Conservation (phyloP, 140 eudicot species). For the Stevia rebaudiana region DNA sequence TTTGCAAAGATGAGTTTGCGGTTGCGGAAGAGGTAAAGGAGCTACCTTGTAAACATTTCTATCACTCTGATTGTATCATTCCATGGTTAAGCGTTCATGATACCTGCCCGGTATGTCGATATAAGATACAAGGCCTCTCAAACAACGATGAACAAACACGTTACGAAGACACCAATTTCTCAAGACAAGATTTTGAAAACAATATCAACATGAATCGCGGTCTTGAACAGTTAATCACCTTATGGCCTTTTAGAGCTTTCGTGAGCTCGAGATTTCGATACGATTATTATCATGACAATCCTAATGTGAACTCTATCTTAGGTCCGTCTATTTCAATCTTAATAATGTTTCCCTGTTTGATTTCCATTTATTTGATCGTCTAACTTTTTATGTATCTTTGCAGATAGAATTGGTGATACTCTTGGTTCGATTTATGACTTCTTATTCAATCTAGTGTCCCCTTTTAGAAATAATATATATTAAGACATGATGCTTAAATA, state of each 20-base stretch:
- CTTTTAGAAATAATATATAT: conserved; percentile 26
- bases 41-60: conserved; percentile 73
- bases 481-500: conserved; percentile 10
- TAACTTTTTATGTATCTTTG: conserved; percentile 10
- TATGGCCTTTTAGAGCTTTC: conserved; percentile 63
- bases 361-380: neutral
- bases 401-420: conserved; percentile 48
- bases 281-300: conserved; percentile 22
- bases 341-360: neutral
- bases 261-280: conserved; percentile 31
- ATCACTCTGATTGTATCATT: conserved; percentile 66
- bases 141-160: conserved; percentile 21
- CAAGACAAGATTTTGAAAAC: conserved; percentile 22
- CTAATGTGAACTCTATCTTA: conserved; percentile 25
- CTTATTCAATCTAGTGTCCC: conserved; percentile 28
- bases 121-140: conserved; percentile 42
- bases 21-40: conserved; percentile 49
- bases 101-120: conserved; percentile 89
- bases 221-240: conserved; percentile 34
- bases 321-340: conserved; percentile 13
- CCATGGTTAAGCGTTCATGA: conserved; percentile 69
- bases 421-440: conserved; percentile 38
- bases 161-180: conserved; percentile 17
- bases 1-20: conserved; percentile 79
- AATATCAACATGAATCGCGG: conserved; percentile 39